Base-by-base conservation (phyloP, 116 monocot genomes). In the Thalassia testudinum region DNA sequence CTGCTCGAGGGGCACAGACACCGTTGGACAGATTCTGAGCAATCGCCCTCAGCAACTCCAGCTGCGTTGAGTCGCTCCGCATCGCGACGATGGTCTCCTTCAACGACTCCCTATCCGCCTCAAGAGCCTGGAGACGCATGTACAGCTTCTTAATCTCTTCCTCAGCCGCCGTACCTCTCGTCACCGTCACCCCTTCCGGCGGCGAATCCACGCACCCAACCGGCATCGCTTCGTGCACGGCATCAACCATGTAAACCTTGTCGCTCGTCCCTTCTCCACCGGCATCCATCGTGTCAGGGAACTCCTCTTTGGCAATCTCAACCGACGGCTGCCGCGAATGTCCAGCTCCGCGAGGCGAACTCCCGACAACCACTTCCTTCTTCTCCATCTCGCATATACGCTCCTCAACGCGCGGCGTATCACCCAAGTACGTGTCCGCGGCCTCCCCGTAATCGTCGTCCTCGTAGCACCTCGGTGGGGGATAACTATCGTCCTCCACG, bases 21-120 rank as follows among this genome's bases (percentile, higher is more conserved):
- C 78, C 76, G 54, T 82, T 85, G 44, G 74, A 69, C 29, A 91
- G 38, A 55, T 82, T 74, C 52, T 79, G 76, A 17, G 85, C 85
- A 34, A 85, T 81, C 76, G 79, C 91, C 61, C 58, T 85, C 43
- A 76, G 54, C 26, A 91, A 56, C 42, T 74, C 67, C 24, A 76
- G 43, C 61, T 91, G 91, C 2, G 79, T 67, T 48, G 76, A 82
- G 24, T 92, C 82, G 0, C 61, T 74, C 37, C 73, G 64, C 74
- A 91, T 72, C 8, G 75, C 67, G 60, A 82, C 58, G 14, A 91
- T 69, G 8, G 76, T 69, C 69, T 91, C 71, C 64, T 66, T 62
- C 82, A 91, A 82, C 0, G 82, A 67, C 67, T 91, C 91, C 57
- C 92, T 73, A 28, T 92, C 92, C 0, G 86, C 92, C 56, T 92